Percentiles rank a stretch among this genome's conserved stretches.
Evolutionary conservation across 2,329 filamentous ascomycete genomes (phyloP).

Genomic region (Epichloe gansuensis): DNA sequence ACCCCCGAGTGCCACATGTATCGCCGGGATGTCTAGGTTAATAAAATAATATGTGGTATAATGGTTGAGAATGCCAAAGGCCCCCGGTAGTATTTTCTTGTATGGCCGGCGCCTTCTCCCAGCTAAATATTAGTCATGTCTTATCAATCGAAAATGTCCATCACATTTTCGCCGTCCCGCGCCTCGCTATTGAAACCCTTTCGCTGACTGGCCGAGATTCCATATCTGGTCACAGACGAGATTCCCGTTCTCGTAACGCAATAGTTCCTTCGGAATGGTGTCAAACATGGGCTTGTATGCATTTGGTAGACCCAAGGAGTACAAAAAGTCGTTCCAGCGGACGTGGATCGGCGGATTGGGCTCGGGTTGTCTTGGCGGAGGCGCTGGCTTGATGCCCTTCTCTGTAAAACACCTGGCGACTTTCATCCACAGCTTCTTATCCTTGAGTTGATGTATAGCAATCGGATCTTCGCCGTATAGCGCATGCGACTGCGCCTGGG

Average conservation of each 20-base stretch:
- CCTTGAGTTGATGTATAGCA: conserved; percentile 18
- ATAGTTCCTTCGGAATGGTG: conserved; percentile 13
- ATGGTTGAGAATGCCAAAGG: too few species aligned
- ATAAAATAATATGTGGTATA: background rate
- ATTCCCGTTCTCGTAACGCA: conserved; percentile 9
- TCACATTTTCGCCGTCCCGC: background rate
- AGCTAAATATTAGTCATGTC: too few species aligned
- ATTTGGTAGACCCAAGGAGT: conserved; percentile 9
- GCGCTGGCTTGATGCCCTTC: conserved; percentile 13
- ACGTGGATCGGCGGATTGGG: conserved; percentile 7
- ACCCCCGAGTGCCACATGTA: background rate
- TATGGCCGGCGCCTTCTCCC: too few species aligned
- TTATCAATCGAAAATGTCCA: too few species aligned
- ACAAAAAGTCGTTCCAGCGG: conserved; percentile 15
- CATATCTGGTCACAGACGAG: conserved; percentile 17
- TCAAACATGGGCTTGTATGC: conserved; percentile 12
- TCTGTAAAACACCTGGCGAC: conserved; percentile 19
- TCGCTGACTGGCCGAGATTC: conserved; percentile 13
- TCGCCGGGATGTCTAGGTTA: background rate
- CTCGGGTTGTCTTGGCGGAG: conserved; percentile 3
- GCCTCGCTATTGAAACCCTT: conserved; percentile 4
- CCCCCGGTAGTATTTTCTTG: too few species aligned
- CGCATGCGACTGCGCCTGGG: conserved; percentile 14
- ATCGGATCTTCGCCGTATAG: conserved; percentile 12
- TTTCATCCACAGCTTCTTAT: conserved; percentile 14